Conservation (phyloP, 192 early-diverging fungal species). For the Glomus cerebriforme region DNA sequence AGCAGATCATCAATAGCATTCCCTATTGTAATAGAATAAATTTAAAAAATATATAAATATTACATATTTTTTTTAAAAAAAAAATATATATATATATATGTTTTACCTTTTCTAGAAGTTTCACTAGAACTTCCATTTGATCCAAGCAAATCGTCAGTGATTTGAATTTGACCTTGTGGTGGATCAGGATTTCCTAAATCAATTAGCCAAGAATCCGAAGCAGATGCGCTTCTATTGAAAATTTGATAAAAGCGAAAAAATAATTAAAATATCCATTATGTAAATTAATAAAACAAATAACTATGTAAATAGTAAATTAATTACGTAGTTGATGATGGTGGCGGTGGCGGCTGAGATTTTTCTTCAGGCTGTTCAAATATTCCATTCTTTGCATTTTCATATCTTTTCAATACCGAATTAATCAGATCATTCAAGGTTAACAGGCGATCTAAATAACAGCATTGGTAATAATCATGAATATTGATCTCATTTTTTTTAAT, state of each 20-base stretch:
- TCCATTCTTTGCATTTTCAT: slow-evolving; percentile 57
- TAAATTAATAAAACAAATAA: too few relatives aligned
- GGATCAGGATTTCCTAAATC: slow-evolving; percentile 1
- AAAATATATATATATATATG: background rate
- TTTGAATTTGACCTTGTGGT: slow-evolving; percentile 1
- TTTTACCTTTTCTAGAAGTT: background rate
- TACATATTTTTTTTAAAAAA: too few relatives aligned
- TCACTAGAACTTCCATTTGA: background rate
- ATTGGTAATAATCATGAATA: background rate
- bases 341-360: background rate
- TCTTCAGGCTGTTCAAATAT: slow-evolving; percentile 32
- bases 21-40: background rate
- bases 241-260: background rate
- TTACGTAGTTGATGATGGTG: slow-evolving; percentile 6
- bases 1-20: slow-evolving; percentile 22
- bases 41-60: too few relatives aligned
- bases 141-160: background rate
- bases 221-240: background rate
- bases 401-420: slow-evolving; percentile 76
- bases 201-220: slow-evolving; percentile 8
- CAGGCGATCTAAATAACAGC: slow-evolving; percentile 50
- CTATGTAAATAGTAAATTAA: background rate
- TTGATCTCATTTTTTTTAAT: too few relatives aligned
- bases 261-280: background rate
- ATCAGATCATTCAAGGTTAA: slow-evolving; percentile 76